Conservation (phyloP, 2,329 filamentous ascomycete species). For the Drechmeria coniospora region DNA sequence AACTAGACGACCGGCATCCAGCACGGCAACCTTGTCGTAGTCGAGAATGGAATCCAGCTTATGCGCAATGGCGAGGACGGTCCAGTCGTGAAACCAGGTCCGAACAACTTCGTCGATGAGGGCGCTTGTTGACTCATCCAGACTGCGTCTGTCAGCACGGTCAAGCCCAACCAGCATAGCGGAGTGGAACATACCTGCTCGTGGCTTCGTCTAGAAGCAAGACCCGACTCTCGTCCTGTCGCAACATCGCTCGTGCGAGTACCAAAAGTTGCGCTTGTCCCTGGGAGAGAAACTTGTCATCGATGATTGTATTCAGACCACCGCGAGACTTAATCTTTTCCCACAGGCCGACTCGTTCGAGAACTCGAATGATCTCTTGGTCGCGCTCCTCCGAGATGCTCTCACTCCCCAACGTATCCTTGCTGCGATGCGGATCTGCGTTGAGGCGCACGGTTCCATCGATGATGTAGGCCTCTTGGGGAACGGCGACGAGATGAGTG, state of each 20-base stretch:
- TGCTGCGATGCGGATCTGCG: constrained; percentile 21
- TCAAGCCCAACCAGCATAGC: background rate
- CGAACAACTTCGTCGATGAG: constrained; percentile 6
- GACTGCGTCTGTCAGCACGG: constrained; percentile 1
- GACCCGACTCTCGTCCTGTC: constrained; percentile 18
- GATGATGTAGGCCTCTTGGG: constrained; percentile 33
- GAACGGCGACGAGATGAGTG: constrained; percentile 26
- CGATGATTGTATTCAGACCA: constrained; percentile 20
- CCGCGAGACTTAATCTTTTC: constrained; percentile 20
- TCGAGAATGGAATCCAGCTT: constrained; percentile 23
- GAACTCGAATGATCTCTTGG: constrained; percentile 19
- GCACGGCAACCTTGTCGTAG: constrained; percentile 33
- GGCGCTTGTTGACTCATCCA: constrained; percentile 6
- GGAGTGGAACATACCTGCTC: constrained; percentile 11
- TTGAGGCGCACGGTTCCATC: constrained; percentile 31
- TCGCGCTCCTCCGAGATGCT: constrained; percentile 11
- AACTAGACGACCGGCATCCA: constrained; percentile 31
- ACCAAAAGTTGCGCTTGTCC: constrained; percentile 36
- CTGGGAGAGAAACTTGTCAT: constrained; percentile 20
- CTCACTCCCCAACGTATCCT: background rate
- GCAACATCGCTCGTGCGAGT: constrained; percentile 31
- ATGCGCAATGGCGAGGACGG: constrained; percentile 23
- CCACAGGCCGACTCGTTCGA: constrained; percentile 28
- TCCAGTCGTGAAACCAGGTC: constrained; percentile 19
- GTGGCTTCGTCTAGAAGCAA: constrained; percentile 29